Evolutionary conservation across 257 asterid species (phyloP), one percentile per base, ranked within the genome.

Genomic region (Nicotiana sylvestris): DNA sequence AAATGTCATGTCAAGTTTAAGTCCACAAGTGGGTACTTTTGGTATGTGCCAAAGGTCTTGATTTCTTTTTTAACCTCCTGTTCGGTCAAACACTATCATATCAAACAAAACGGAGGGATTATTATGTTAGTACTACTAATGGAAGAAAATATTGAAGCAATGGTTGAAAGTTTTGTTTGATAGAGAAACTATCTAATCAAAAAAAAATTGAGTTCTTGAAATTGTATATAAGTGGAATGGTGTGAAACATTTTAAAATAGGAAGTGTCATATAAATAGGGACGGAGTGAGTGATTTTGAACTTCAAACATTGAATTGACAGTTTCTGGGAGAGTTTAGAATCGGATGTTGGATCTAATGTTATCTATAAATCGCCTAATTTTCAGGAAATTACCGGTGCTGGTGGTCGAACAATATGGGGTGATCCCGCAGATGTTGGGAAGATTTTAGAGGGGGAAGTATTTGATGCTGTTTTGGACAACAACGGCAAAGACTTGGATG

Each of bases 371-470:
- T 16, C 15, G 82, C n/a, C 62, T 49, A 7, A 56, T 53, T 82
- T 87, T 85, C 94, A 95, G 99, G 98, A 94, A 92, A 94, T 94
- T 78, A 92, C 88, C 83, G 66, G 93, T 84, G 94, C 86, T 16
- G 98, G 97, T 77, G 99, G 99, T 21, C 89, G 85, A 89, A 96
- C 99, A 0, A 93, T 91, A 78, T 96, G 99, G 99, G 98, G 99
- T 11, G 89, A 91, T 43, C 96, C 98, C 0, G 90, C 89, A 5
- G 96, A 88, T 81, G 86, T 96, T 13, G 97, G 89, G 35, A 94
- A 93, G 82, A 93, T 92, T 55, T 87, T 96, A 84, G 94, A 91
- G 70, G 98, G 97, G 53, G 83, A 91, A 82, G 79, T 92, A 80
- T 94, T 96, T 82, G 98, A 96, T 81, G 91, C 87, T 30, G 98